Conservation (phyloP, 2,329 filamentous ascomycete species). For the Fusarium setosum region DNA sequence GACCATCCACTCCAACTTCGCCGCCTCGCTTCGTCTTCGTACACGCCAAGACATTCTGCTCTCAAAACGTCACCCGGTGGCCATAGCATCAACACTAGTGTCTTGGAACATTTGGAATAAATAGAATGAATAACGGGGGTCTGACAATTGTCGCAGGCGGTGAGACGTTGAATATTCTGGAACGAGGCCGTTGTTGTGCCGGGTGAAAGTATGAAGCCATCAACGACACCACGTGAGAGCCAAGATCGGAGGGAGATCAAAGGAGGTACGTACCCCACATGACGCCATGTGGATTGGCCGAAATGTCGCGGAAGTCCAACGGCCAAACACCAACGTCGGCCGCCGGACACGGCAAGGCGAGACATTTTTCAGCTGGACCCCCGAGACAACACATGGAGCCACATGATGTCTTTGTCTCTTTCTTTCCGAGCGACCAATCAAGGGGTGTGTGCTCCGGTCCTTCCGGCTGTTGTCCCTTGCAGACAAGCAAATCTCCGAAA, state of each 20-base stretch:
- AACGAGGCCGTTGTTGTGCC: neutral
- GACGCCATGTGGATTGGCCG: neutral
- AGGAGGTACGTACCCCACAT: conserved; percentile 3
- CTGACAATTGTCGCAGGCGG: neutral
- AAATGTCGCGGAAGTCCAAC: neutral
- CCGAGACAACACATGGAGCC: neutral
- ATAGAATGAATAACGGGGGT: no score
- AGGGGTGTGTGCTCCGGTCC: neutral
- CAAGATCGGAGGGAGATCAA: neutral
- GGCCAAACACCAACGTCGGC: neutral
- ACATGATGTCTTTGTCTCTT: neutral
- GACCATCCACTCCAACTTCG: neutral
- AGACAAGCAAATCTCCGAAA: neutral
- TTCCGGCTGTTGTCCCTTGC: neutral
- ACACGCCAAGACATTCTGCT: neutral
- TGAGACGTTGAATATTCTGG: neutral
- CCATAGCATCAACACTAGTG: neutral
- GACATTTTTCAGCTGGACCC: neutral
- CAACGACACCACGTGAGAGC: conserved; percentile 1
- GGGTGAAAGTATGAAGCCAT: conserved; percentile 22
- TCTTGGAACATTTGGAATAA: neutral
- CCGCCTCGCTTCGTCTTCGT: neutral
- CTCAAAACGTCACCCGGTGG: neutral
- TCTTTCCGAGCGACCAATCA: neutral
- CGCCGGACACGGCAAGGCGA: neutral